These are phyloP conservation scores for Ceriops decandra DNA, from an alignment of 345 rosid genomes.

Conservation along the genomic window DNA sequence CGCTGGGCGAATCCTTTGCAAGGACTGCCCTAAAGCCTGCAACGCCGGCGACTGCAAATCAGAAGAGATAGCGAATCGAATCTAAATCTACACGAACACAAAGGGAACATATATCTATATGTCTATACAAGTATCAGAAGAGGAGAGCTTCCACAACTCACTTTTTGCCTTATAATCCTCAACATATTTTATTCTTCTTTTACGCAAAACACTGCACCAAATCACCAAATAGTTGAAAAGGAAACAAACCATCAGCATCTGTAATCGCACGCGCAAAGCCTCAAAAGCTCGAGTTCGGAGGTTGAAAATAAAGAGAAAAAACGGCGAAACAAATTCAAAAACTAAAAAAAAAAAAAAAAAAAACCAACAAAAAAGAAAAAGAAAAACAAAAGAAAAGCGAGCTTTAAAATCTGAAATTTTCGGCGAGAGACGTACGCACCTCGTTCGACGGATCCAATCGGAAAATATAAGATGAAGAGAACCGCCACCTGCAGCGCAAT, in stretches of 20 bases:
- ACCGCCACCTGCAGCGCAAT: no score
- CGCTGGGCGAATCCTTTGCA: conserved; percentile 50
- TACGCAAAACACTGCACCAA: conserved; percentile 10
- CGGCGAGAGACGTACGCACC: no score
- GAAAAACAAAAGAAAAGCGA: no score
- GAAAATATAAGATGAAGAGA: no score
- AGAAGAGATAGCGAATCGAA: neutral
- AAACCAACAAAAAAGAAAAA: no score
- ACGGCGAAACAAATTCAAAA: no score
- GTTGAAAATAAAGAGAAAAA: no score
- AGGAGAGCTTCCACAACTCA: conserved; percentile 38
- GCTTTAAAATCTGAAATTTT: no score
- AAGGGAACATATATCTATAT: neutral
- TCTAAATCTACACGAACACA: neutral
- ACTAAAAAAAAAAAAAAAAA: no score
- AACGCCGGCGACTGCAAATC: conserved; percentile 4
- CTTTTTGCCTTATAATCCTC: conserved; percentile 53
- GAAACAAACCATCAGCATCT: neutral
- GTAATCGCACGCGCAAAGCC: neutral
- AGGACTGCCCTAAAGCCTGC: conserved; percentile 36
- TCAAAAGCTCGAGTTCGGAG: no score
- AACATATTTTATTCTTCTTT: conserved; percentile 43
- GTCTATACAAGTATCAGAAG: conserved; percentile 15
- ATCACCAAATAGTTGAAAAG: neutral
- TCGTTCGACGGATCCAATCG: no score